A percentile compares a stretch with the other conserved stretches of the same genome.
These are phyloP conservation scores for Pyricularia pennisetigena DNA, from an alignment of 2,329 filamentous ascomycete genomes.

Conservation along the genomic window DNA sequence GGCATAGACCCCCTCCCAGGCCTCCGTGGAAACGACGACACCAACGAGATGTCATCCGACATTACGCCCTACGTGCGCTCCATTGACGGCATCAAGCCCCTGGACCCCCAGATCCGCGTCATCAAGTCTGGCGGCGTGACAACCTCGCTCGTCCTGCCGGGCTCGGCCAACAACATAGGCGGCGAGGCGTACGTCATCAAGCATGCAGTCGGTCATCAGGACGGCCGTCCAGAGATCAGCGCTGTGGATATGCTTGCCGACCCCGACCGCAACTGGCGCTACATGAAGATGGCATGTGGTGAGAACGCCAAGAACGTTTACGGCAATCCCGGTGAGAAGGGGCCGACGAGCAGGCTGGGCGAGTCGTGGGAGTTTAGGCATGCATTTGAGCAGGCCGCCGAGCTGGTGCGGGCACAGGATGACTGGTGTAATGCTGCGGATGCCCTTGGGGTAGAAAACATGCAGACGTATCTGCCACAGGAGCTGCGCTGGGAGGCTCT, in stretches of 20 bases:
- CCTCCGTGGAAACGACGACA: conserved; percentile 44
- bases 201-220: conserved; percentile 48
- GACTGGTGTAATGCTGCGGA: conserved; percentile 57
- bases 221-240: conserved; percentile 54
- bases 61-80: conserved; percentile 60
- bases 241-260: conserved; percentile 55
- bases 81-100: conserved; percentile 53
- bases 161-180: conserved; percentile 64
- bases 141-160: conserved; percentile 55
- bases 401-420: conserved; percentile 49
- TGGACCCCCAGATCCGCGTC: conserved; percentile 55
- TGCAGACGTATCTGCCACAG: conserved; percentile 49
- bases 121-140: conserved; percentile 69
- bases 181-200: conserved; percentile 63
- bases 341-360: conserved; percentile 52
- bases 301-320: conserved; percentile 59
- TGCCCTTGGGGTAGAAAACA: conserved; percentile 33
- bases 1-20: conserved; percentile 48
- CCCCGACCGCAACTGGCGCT: conserved; percentile 54
- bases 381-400: conserved; percentile 53
- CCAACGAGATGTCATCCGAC: conserved; percentile 53
- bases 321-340: conserved; percentile 40
- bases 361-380: conserved; percentile 62
- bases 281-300: conserved; percentile 70
- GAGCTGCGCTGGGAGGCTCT: conserved; percentile 55